Conservation (phyloP, 2,329 filamentous ascomycete species). For the Reticulascus tulasneorum region DNA sequence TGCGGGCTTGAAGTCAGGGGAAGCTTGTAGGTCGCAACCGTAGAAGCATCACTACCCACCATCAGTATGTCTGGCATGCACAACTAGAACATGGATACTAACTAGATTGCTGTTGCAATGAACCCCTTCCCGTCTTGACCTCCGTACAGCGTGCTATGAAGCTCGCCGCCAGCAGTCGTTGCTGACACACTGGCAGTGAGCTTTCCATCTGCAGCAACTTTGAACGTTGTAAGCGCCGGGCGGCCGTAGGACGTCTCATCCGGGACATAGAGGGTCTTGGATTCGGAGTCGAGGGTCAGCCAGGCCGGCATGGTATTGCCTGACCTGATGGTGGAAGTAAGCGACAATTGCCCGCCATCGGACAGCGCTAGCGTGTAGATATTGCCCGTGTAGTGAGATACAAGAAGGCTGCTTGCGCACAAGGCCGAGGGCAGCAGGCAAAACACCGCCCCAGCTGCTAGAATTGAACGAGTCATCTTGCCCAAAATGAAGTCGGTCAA, state of each 20-base stretch:
- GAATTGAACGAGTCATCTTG: too few species aligned
- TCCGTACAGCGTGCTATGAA: constrained; percentile 37
- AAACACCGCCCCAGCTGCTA: too few species aligned
- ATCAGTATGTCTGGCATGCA: not conserved
- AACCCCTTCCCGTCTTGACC: constrained; percentile 32
- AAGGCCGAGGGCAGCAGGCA: constrained; percentile 18
- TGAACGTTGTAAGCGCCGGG: constrained; percentile 29
- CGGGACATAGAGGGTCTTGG: constrained; percentile 28
- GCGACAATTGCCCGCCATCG: constrained; percentile 21
- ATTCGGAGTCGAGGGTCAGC: constrained; percentile 28
- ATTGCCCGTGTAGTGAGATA: constrained; percentile 35
- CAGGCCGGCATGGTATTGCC: constrained; percentile 34
- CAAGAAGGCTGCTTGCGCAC: constrained; percentile 24
- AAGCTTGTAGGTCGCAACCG: constrained; percentile 39
- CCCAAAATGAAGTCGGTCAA: too few species aligned
- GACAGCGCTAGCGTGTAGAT: constrained; percentile 30
- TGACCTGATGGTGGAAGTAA: constrained; percentile 22
- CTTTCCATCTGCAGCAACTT: constrained; percentile 25
- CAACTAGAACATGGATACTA: constrained; percentile 12
- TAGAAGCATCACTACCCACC: constrained; percentile 32
- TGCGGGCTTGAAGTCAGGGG: constrained; percentile 25
- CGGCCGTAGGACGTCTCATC: constrained; percentile 32
- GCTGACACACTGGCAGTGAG: constrained; percentile 26
- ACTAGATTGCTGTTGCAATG: constrained; percentile 42
- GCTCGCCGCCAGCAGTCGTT: constrained; percentile 29